These are phyloP conservation scores for Boletellus ananas DNA, from an alignment of 768 basidiomycete genomes.

Conservation along the genomic window DNA sequence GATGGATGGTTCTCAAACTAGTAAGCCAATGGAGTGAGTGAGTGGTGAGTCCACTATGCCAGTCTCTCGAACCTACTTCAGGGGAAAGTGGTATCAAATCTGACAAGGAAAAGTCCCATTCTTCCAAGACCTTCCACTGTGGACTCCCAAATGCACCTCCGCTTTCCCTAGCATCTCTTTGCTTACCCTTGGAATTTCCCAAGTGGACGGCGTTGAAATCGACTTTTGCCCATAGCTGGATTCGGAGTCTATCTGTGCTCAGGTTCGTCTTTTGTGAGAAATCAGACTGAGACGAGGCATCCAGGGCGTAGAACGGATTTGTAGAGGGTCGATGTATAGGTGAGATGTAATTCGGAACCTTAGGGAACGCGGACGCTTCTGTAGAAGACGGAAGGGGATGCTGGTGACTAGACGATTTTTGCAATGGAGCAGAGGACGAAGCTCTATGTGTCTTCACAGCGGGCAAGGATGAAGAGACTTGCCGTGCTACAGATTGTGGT, in stretches of 20 bases:
- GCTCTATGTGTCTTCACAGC: slow-evolving; percentile 19
- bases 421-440: slow-evolving; percentile 24
- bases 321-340: slow-evolving; percentile 78
- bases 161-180: slow-evolving; percentile 32
- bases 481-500: slow-evolving; percentile 13
- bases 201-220: slow-evolving; percentile 9
- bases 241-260: slow-evolving; percentile 47
- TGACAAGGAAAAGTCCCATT: slow-evolving; percentile 62
- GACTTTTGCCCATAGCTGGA: slow-evolving; percentile 59
- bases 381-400: slow-evolving; percentile 18
- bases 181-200: slow-evolving; percentile 43
- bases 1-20: slow-evolving; percentile 39
- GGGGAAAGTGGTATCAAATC: slow-evolving; percentile 56
- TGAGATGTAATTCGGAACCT: slow-evolving; percentile 69
- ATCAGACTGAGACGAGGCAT: slow-evolving; percentile 46
- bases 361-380: slow-evolving; percentile 10
- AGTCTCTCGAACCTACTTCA: slow-evolving; percentile 46
- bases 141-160: slow-evolving; percentile 17
- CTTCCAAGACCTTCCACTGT: slow-evolving; percentile 62
- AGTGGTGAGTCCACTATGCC: slow-evolving; percentile 8
- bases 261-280: slow-evolving; percentile 54
- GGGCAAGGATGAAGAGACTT: slow-evolving; percentile 15
- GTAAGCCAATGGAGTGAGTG: slow-evolving; percentile 3
- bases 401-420: slow-evolving; percentile 25
- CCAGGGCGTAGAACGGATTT: slow-evolving; percentile 69